Percentiles rank a stretch among this genome's conserved stretches.
Conservation (phyloP, 2,329 filamentous ascomycete genomes). For the Herpotrichia juniperi region DNA sequence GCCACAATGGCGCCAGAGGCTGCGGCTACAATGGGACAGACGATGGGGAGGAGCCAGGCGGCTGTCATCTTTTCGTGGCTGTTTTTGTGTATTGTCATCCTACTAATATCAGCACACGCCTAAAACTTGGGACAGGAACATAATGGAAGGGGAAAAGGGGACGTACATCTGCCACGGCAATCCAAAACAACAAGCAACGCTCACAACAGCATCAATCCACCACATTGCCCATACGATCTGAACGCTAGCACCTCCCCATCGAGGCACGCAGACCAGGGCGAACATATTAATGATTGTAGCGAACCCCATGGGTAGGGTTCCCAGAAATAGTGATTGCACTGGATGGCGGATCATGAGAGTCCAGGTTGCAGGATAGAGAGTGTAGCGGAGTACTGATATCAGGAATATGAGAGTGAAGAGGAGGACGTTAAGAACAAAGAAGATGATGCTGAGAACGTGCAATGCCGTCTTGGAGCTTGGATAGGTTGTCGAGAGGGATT, state of each 20-base stretch:
- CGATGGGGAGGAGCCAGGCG: conserved; percentile 68
- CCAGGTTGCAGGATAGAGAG: conserved; percentile 70
- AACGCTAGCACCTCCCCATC: conserved; percentile 62
- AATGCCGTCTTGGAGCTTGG: conserved; percentile 55
- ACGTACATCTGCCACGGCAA: conserved; percentile 34
- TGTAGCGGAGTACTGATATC: conserved; percentile 65
- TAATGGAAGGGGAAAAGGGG: neutral
- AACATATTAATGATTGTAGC: conserved; percentile 73
- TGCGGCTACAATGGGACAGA: conserved; percentile 68
- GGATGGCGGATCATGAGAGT: conserved; percentile 70
- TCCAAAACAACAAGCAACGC: conserved; percentile 47
- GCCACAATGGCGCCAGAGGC: conserved; percentile 68
- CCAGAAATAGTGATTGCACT: conserved; percentile 70
- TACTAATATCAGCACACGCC: conserved; percentile 5
- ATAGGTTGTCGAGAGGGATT: conserved; percentile 61
- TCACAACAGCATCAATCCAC: conserved; percentile 55
- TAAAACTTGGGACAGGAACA: neutral
- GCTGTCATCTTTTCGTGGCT: conserved; percentile 62
- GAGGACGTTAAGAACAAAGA: conserved; percentile 65
- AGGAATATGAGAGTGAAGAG: conserved; percentile 63
- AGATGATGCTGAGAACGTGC: conserved; percentile 61
- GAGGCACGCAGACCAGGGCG: conserved; percentile 61
- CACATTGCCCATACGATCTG: conserved; percentile 55
- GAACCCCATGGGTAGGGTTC: conserved; percentile 70
- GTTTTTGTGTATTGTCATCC: conserved; percentile 35